A percentile compares a stretch with the other conserved stretches of the same genome.
phyloP scores from a whole-genome alignment of 768 basidiomycete genomes.

The Calocybe cyanea region DNA sequence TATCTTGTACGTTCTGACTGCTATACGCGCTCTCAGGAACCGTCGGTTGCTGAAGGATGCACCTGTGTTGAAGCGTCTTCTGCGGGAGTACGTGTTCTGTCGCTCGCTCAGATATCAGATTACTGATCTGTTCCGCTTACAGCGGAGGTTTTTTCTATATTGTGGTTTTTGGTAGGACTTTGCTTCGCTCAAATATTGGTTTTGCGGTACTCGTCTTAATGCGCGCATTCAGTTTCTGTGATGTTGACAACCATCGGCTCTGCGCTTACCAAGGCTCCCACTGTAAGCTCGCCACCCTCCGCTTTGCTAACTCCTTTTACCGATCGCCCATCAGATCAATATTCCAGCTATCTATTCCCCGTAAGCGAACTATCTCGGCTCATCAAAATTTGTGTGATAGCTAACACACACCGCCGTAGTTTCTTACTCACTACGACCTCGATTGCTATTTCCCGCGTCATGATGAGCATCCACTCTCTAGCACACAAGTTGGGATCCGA shows the following conservation, averaged over 20 bases:
- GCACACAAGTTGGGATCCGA: conserved; percentile 37
- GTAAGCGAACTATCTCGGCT: conserved; percentile 17
- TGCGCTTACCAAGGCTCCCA: conserved; percentile 25
- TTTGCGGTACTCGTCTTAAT: conserved; percentile 1
- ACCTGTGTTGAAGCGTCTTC: conserved; percentile 29
- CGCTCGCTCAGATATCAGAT: background rate
- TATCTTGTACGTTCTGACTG: conserved; percentile 32
- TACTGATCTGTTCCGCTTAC: background rate
- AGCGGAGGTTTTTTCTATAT: conserved; percentile 41
- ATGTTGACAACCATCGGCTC: conserved; percentile 30
- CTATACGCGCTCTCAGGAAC: conserved; percentile 30
- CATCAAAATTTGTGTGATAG: background rate
- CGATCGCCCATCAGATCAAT: conserved; percentile 25
- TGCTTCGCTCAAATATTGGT: too few relatives aligned
- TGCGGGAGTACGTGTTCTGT: conserved; percentile 31
- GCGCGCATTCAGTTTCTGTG: conserved; percentile 23
- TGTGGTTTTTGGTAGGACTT: conserved; percentile 31
- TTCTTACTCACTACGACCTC: conserved; percentile 25
- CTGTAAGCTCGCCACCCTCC: conserved; percentile 16
- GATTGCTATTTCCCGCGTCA: conserved; percentile 25
- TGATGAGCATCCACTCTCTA: conserved; percentile 33
- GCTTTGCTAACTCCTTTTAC: background rate
- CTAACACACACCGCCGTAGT: conserved; percentile 12
- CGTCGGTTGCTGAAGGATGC: conserved; percentile 27
- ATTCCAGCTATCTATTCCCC: conserved; percentile 33